A percentile compares a stretch with the other conserved stretches of the same genome.
These are phyloP conservation scores for Paxillus rubicundulus DNA, from an alignment of 768 basidiomycete genomes.

Conservation along the genomic window DNA sequence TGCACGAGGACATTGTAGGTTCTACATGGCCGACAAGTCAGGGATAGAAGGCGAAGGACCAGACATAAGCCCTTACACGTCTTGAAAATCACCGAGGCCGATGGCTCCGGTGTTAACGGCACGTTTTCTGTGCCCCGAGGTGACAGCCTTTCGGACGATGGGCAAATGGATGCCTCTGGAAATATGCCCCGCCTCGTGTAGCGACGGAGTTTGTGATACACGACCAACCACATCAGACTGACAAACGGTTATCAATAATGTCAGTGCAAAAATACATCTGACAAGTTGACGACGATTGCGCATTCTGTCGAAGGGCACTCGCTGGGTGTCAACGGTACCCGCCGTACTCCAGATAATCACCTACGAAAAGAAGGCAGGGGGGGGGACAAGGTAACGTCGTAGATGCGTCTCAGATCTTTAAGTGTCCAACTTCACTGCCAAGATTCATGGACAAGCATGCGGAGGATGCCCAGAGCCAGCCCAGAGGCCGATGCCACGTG, in stretches of 20 bases:
- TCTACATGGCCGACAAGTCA: constrained; percentile 32
- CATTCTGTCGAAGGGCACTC: constrained; percentile 9
- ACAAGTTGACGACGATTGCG: constrained; percentile 1
- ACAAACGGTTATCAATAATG: not conserved
- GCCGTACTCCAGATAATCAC: not conserved
- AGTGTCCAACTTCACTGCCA: not conserved
- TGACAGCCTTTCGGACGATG: constrained; percentile 11
- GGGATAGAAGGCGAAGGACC: not conserved
- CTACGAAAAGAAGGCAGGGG: not conserved
- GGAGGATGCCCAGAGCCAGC: not conserved
- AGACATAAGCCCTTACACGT: constrained; percentile 47
- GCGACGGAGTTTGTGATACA: not conserved
- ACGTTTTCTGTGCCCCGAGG: constrained; percentile 4
- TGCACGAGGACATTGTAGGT: constrained; percentile 61
- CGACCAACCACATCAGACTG: not conserved
- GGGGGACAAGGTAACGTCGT: not conserved
- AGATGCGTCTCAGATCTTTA: not conserved
- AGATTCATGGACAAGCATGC: not conserved
- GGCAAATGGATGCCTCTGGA: constrained; percentile 26
- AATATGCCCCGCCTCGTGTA: not conserved
- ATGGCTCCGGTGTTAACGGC: constrained; percentile 34
- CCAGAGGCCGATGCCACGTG: constrained; percentile 9
- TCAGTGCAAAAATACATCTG: constrained; percentile 8
- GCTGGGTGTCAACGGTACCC: not conserved
- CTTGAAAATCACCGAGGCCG: constrained; percentile 59